Evolutionary conservation across 805 yeast species (phyloP), one percentile per base, ranked within the genome.

Genomic region (Suhomyces sp.): DNA sequence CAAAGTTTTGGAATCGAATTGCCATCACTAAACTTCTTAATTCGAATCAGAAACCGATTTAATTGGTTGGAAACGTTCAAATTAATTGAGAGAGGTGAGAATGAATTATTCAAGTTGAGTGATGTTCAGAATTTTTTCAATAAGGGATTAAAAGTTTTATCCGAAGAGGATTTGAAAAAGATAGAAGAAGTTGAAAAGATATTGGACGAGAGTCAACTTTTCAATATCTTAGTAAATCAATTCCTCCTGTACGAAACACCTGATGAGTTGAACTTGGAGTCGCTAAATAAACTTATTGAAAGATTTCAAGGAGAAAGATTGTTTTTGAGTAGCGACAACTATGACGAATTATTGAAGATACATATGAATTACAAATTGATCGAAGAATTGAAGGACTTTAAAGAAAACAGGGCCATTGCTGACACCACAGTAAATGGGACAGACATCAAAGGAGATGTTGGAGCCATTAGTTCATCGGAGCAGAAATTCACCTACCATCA

Each of bases 1-100:
- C 64, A 68, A 38, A 68, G 79, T 2, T 74, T 81, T 49, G 84
- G 84, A 4, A 54, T 84, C 24, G 68, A 64, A 5, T 53, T 83
- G 11, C 73, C 77, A 2, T 70, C 81, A 1, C 51, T 68, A 31
- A 43, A 39, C 12, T 66, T 68, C 34, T 46, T 68, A n/a, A 49
- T 46, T 2, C 51, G 74, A 30, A 42, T 68, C n/a, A 48, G 65
- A 37, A 62, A 59, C 36, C 43, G 62, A 10, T 35, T 61, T 32
- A 44, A 49, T 22, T 68, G 74, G 74, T 31, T 60, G 3, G 51
- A 56, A 11, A 46, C 46, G 2, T 62, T 42, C 35, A 50, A 58
- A 5, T 40, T 54, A n/a, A 60, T 68, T n/a, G 51, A 54, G 12
- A 46, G 51, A 9, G 74, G 74, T 3, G 66, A 60, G 3, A 71